Evolutionary conservation across 257 asterid species (phyloP).

Genomic region (Rauvolfia tetraphylla): DNA sequence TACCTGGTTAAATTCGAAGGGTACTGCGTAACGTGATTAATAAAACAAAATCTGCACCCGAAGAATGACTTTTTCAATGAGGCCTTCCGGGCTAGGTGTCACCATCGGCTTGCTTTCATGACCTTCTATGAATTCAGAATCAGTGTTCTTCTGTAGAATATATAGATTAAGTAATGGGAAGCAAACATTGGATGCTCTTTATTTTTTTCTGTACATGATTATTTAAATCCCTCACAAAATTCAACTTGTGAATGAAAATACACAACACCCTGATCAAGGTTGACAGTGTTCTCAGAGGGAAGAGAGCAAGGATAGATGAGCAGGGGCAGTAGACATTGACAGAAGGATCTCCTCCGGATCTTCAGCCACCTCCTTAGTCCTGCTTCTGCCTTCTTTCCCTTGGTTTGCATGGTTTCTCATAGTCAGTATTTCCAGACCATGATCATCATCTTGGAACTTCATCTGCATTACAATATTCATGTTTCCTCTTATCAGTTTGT

Average conservation of each 20-base stretch:
- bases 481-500: constrained; percentile 30
- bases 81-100: not conserved
- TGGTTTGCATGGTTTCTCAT: constrained; percentile 9
- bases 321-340: constrained; percentile 21
- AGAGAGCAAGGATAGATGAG: constrained; percentile 32
- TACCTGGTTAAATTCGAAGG: not conserved
- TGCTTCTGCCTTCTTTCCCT: constrained; percentile 10
- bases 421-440: constrained; percentile 1
- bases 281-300: constrained; percentile 31
- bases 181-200: no score
- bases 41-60: no score
- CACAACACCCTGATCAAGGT: not conserved
- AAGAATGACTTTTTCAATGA: not conserved
- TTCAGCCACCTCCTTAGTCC: not conserved
- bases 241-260: not conserved
- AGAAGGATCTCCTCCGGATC: constrained; percentile 14
- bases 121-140: no score
- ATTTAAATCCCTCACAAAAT: not conserved
- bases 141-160: no score
- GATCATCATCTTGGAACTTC: constrained; percentile 30
- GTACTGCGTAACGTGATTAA: not conserved
- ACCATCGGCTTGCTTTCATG: not conserved
- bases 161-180: no score
- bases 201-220: not conserved
- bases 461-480: constrained; percentile 41